Conservation (phyloP, 1,139 yeast species). For the Magnusiomyces clavatus region DNA sequence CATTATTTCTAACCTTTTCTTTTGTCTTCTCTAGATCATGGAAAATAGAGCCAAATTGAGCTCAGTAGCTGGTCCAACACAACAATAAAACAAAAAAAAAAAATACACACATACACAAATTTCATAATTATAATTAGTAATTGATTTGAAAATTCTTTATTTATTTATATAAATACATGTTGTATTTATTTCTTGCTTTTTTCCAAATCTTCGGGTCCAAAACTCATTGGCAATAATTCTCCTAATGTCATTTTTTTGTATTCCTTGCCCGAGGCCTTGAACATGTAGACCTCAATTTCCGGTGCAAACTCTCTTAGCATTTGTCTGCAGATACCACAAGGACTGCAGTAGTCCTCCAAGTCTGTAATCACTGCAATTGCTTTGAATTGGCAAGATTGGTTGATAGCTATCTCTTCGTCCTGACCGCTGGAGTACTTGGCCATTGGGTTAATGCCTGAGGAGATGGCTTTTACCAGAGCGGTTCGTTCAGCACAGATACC, state of each 20-base stretch:
- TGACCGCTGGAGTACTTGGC: neutral
- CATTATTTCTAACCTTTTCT: too few relatives aligned
- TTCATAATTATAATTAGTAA: too few relatives aligned
- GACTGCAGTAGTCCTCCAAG: conserved; percentile 50
- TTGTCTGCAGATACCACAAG: conserved; percentile 95
- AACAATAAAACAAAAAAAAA: too few relatives aligned
- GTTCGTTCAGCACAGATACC: conserved; percentile 87
- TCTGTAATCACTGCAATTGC: conserved; percentile 73
- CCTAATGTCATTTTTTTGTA: conserved; percentile 39
- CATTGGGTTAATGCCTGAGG: conserved; percentile 14
- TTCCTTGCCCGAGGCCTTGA: conserved; percentile 19
- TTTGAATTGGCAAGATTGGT: conserved; percentile 30
- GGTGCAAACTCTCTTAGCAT: conserved; percentile 65
- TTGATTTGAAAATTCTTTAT: neutral
- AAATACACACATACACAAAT: too few relatives aligned
- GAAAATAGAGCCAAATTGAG: too few relatives aligned
- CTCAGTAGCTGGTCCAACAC: too few relatives aligned
- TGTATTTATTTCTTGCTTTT: neutral
- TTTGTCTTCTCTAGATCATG: too few relatives aligned
- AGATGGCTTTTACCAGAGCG: conserved; percentile 56
- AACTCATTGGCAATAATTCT: conserved; percentile 71
- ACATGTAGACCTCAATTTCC: conserved; percentile 29
- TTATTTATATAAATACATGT: neutral
- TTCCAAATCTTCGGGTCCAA: conserved; percentile 72
- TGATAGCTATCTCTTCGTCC: conserved; percentile 38